Evolutionary conservation across 805 yeast species (phyloP), one percentile per base, ranked within the genome.

Genomic region (Kodamaea leandrae): DNA sequence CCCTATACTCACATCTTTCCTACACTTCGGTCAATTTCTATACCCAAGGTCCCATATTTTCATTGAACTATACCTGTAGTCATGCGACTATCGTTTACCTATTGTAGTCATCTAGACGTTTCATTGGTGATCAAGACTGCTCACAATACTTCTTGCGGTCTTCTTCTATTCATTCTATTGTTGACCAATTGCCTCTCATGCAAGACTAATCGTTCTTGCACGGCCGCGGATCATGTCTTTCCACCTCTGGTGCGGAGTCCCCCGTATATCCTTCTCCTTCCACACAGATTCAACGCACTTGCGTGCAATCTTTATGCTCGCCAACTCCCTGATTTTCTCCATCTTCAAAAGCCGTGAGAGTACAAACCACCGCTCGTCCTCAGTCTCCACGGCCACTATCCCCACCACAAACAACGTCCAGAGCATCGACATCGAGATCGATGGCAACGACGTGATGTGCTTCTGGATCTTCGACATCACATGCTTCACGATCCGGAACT

Each of bases 401-500:
- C 73, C 74, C 13, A 68, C 45, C 3, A 69, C 55, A 45, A 68
- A 69, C 3, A 68, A 37, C 1, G 75, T 69, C 75, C 75, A 69
- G 2, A 67, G 45, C 12, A 69, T 42, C 1, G 73, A 58, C 61
- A 65, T 64, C 30, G 55, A 48, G 12, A 23, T 23, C 18, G 51
- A 61, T 2, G 66, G 69, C 10, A 60, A 53, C 3, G 39, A 44
- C 14, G 21, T 21, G 13, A 51, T 52, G 3, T 63, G 43, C 12
- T 34, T 37, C 35, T 60, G 56, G 4, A 63, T 56, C 43, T 44
- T 48, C 15, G 34, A 35, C 4, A 60, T 50, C 25, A 49, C 47
- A 2, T 32, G 29, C 24, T 48, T 43, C 5, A 55, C 48, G 7
- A 48, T 47, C 6, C 43, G 21, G 32, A 34, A 35, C 33, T 30